Conservation (phyloP, 805 yeast species). For the Sugiyamaella valdiviana region DNA sequence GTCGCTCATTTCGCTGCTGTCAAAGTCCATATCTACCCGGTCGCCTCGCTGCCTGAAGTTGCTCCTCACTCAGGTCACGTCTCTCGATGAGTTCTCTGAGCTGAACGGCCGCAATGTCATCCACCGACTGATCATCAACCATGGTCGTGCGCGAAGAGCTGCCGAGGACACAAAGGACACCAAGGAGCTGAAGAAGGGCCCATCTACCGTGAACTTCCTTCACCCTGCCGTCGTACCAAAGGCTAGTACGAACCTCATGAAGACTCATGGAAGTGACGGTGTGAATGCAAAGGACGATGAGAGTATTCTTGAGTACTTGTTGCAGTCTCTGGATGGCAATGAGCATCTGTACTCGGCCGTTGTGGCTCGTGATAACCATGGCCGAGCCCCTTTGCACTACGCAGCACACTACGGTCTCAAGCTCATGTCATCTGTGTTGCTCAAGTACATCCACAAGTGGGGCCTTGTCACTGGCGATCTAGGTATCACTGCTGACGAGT, state of each 20-base stretch:
- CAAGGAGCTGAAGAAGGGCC: not conserved
- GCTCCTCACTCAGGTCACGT: conserved; percentile 46
- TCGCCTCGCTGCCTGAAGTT: conserved; percentile 52
- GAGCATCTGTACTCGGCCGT: conserved; percentile 49
- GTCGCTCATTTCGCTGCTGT: conserved; percentile 50
- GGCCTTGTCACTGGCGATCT: conserved; percentile 20
- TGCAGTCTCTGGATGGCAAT: conserved; percentile 45
- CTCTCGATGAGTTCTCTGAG: conserved; percentile 59
- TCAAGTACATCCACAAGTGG: conserved; percentile 56
- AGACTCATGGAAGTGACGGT: conserved; percentile 59
- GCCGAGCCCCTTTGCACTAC: conserved; percentile 83
- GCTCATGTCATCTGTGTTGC: conserved; percentile 51
- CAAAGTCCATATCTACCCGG: conserved; percentile 54
- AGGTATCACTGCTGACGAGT: conserved; percentile 23
- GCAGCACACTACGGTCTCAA: conserved; percentile 81
- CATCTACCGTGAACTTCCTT: conserved; percentile 19
- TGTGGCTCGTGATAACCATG: conserved; percentile 64
- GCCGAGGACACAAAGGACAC: conserved; percentile 3
- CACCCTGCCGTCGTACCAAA: conserved; percentile 51
- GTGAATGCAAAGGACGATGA: conserved; percentile 51
- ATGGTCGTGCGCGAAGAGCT: conserved; percentile 46
- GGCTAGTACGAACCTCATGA: conserved; percentile 42
- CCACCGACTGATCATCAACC: conserved; percentile 73
- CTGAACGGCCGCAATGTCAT: conserved; percentile 77
- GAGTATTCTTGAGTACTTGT: conserved; percentile 53